Conservation (phyloP, 805 yeast genomes). For the Saturnispora serradocipensis region DNA sequence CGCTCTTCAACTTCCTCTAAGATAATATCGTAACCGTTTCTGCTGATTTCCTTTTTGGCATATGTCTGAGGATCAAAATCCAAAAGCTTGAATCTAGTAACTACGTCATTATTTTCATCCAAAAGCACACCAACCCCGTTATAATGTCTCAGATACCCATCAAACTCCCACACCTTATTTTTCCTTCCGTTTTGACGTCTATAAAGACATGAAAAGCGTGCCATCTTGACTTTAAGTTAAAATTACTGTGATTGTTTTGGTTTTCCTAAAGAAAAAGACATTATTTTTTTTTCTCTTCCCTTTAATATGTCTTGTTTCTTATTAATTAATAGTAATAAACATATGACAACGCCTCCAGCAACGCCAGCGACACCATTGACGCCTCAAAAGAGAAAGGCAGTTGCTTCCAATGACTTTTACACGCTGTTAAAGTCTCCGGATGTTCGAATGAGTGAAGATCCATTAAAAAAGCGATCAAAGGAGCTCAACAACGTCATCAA, state of each 20-base stretch:
- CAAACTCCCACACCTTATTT: slow-evolving; percentile 7
- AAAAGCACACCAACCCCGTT: slow-evolving; percentile 1
- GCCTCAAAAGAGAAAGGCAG: slow-evolving; percentile 24
- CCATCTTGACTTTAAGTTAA: not conserved
- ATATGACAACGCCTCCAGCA: slow-evolving; percentile 28
- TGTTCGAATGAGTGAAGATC: slow-evolving; percentile 9
- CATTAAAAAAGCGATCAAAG: slow-evolving; percentile 25
- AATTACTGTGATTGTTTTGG: not conserved
- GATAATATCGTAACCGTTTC: slow-evolving; percentile 4
- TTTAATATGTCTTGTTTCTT: slow-evolving; percentile 9
- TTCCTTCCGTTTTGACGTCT: slow-evolving; percentile 7
- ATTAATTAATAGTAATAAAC: slow-evolving; percentile 14
- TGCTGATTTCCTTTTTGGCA: not conserved
- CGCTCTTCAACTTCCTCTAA: not conserved
- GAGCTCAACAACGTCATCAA: slow-evolving; percentile 25
- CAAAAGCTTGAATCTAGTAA: slow-evolving; percentile 1
- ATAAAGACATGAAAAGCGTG: slow-evolving; percentile 1
- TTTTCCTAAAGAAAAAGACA: not conserved
- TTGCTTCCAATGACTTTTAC: slow-evolving; percentile 26
- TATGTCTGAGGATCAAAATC: slow-evolving; percentile 2
- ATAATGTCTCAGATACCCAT: not conserved
- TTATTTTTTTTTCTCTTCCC: not conserved
- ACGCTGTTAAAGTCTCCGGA: slow-evolving; percentile 30
- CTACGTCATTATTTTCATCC: slow-evolving; percentile 4
- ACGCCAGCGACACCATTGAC: slow-evolving; percentile 19